Evolutionary conservation across 73 alveolate genomes (phyloP), one percentile per base, ranked within the genome.

Genomic region (Tetrahymena malaccensis): DNA sequence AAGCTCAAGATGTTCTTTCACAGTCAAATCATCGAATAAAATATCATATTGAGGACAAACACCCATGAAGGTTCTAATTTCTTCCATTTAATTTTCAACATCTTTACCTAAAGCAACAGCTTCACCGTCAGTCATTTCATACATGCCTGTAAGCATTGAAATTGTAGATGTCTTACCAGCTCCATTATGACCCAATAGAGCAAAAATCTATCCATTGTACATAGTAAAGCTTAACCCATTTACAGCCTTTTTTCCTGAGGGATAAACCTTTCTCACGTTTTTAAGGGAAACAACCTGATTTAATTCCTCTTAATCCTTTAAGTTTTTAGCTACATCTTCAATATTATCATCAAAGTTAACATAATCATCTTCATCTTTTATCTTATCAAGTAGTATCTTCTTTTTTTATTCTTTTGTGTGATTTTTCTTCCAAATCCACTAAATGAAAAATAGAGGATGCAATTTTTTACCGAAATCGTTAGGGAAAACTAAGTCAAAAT

Each of bases 141-240:
- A 84, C 55, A 98, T 93, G 0, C 99, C 99, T 34, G 99, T 97
- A 10, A 98, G 95, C 99, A 98, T 98, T 19, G 99, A 96, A 94
- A 99, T 98, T 43, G 99, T 98, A 1, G 99, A 97, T 0, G 99
- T 98, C 96, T 99, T 99, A 38, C 99, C 99, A 43, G 99, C 99
- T 5, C 99, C 99, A 94, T 99, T 99, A 96, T 99, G 99, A 37
- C 99, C 99, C 33, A 99, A 97, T 85, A 99, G 97, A 10, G 99
- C 99, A 96, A 98, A 97, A 10, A 99, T 99, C 95, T 99, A 98
- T 21, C 99, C 99, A 70, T 96, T 96, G 96, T 98, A 99, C 97
- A 98, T 98, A n/a, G 99, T 98, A 83, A 99, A 93, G 96, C 95
- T 96, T 10, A 99, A 95, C 84, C 97, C 98, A 35, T 98, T 97